These are phyloP conservation scores for Apodospora peruviana DNA, from an alignment of 495 filamentous ascomycete species.

Conservation along the genomic window DNA sequence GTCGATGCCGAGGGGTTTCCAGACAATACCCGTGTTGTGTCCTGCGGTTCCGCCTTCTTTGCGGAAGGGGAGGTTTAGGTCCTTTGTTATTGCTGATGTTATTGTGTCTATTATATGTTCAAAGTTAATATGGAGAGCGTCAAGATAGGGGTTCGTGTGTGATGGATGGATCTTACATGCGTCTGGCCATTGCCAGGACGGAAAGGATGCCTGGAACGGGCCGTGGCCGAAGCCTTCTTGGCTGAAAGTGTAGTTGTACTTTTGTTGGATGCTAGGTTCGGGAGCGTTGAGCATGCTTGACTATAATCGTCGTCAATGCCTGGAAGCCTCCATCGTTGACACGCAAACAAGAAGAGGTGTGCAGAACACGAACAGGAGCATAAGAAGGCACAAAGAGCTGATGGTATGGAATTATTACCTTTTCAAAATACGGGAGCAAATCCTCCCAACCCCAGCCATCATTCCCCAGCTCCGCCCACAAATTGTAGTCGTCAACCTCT, in stretches of 20 bases:
- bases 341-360: background rate
- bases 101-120: background rate
- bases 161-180: background rate
- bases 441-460: slow-evolving; percentile 54
- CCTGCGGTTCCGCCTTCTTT: slow-evolving; percentile 10
- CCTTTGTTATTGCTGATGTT: slow-evolving; percentile 1
- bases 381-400: too few relatives aligned
- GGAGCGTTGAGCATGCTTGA: slow-evolving; percentile 7
- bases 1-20: slow-evolving; percentile 7
- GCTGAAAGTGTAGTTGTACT: slow-evolving; percentile 9
- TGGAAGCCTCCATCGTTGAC: too few relatives aligned
- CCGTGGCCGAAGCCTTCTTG: slow-evolving; percentile 7
- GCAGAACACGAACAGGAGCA: background rate
- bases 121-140: background rate
- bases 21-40: slow-evolving; percentile 5
- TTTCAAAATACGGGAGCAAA: slow-evolving; percentile 36
- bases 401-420: slow-evolving; percentile 20
- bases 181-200: slow-evolving; percentile 15
- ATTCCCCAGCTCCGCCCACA: slow-evolving; percentile 54
- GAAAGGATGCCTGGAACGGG: slow-evolving; percentile 6
- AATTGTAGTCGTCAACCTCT: slow-evolving; percentile 51
- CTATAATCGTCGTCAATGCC: slow-evolving; percentile 4
- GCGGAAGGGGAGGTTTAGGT: slow-evolving; percentile 4
- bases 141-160: background rate
- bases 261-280: slow-evolving; percentile 18